Conservation (phyloP, 148 eudicot species). For the Mesembryanthemum crystallinum region DNA sequence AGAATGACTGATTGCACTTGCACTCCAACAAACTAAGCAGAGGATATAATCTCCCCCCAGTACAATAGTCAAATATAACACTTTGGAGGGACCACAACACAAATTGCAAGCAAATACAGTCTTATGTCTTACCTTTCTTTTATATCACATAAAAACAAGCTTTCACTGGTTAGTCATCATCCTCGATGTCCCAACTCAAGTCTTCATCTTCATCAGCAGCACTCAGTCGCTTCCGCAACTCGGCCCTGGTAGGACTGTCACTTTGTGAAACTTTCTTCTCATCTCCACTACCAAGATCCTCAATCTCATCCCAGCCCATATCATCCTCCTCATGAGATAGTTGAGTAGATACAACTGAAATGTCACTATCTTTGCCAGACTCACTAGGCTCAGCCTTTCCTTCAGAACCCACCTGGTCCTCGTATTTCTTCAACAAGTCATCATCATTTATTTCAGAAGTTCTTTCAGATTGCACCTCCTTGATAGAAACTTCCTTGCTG, state of each 20-base stretch:
- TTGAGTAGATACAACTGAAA: constrained; percentile 57
- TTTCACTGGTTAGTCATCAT: constrained; percentile 34
- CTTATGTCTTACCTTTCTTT: constrained; percentile 2
- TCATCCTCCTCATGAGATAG: constrained; percentile 63
- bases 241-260: constrained; percentile 42
- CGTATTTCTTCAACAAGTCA: constrained; percentile 13
- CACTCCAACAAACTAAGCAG: background rate
- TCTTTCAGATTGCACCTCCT: constrained; percentile 29
- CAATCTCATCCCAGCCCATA: constrained; percentile 89
- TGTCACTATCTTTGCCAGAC: constrained; percentile 49
- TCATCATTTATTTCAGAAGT: constrained; percentile 24
- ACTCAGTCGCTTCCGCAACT: constrained; percentile 46
- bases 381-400: constrained; percentile 38
- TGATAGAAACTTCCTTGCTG: constrained; percentile 19
- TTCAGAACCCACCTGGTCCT: constrained; percentile 39
- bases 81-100: background rate
- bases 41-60: background rate
- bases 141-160: background rate
- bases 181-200: constrained; percentile 51
- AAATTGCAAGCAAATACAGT: background rate
- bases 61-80: background rate
- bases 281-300: constrained; percentile 33
- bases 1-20: background rate
- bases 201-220: constrained; percentile 41
- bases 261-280: constrained; percentile 39